Percentiles rank a stretch among this genome's conserved stretches.
phyloP scores from a whole-genome alignment of 1,139 yeast species.

The Candida albicans region DNA sequence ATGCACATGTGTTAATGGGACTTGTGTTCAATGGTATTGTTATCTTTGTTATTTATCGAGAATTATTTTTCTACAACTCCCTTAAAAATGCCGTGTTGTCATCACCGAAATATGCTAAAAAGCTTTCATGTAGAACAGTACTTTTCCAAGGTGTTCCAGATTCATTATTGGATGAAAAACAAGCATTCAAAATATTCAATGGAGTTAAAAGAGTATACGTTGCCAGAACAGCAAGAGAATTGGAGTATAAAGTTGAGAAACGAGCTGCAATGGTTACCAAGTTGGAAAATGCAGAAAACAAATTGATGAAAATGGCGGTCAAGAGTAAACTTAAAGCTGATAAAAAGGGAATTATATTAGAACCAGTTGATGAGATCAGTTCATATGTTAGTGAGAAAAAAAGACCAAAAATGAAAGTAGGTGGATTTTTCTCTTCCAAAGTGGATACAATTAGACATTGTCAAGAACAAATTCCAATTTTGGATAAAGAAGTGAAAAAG shows the following conservation, averaged over 20 bases:
- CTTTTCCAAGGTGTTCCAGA: slow-evolving; percentile 81
- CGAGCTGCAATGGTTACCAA: slow-evolving; percentile 62
- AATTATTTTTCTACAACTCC: slow-evolving; percentile 75
- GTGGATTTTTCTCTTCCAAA: slow-evolving; percentile 56
- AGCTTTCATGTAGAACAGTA: slow-evolving; percentile 75
- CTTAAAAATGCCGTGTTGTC: slow-evolving; percentile 80
- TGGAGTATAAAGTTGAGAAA: slow-evolving; percentile 56
- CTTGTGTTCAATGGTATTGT: slow-evolving; percentile 77
- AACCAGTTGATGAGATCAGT: slow-evolving; percentile 51
- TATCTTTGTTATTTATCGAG: slow-evolving; percentile 74
- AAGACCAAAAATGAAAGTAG: slow-evolving; percentile 66
- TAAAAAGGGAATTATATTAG: slow-evolving; percentile 52
- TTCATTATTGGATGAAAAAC: slow-evolving; percentile 60
- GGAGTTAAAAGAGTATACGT: slow-evolving; percentile 75
- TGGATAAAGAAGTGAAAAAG: slow-evolving; percentile 54
- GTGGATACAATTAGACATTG: slow-evolving; percentile 63
- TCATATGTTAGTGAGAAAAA: slow-evolving; percentile 75
- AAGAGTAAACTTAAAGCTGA: slow-evolving; percentile 63
- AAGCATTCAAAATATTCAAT: slow-evolving; percentile 60
- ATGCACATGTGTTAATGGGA: slow-evolving; percentile 81
- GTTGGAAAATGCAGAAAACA: slow-evolving; percentile 70
- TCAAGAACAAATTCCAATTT: slow-evolving; percentile 51
- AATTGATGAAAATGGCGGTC: slow-evolving; percentile 59
- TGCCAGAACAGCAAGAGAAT: slow-evolving; percentile 63
- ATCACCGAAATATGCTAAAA: slow-evolving; percentile 74